Conservation (phyloP, 768 basidiomycete genomes). For the Sutorius australiensis region DNA sequence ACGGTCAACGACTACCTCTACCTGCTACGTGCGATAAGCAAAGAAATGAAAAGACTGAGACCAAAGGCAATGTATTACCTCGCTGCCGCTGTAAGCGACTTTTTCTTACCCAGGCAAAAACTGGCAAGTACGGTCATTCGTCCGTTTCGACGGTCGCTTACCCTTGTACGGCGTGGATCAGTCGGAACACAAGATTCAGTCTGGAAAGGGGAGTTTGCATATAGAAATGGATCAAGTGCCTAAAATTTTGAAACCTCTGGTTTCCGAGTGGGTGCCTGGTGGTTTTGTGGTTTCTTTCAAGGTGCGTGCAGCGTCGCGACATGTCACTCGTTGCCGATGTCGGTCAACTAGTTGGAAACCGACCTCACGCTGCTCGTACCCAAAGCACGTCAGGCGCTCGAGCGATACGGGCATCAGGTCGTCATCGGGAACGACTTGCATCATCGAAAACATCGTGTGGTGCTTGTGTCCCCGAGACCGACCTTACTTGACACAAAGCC, state of each 20-base stretch:
- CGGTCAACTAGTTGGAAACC: constrained; percentile 75
- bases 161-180: constrained; percentile 27
- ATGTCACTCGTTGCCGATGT: constrained; percentile 1
- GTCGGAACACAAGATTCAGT: constrained; percentile 99
- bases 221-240: constrained; percentile 99
- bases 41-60: constrained; percentile 68
- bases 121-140: constrained; percentile 56
- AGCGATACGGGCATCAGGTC: constrained; percentile 94
- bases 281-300: constrained; percentile 98
- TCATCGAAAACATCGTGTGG: constrained; percentile 85
- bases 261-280: constrained; percentile 87
- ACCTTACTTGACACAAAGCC: constrained; percentile 9
- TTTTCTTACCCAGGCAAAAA: constrained; percentile 88
- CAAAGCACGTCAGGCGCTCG: constrained; percentile 82
- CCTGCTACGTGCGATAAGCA: constrained; percentile 77
- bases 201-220: constrained; percentile 85
- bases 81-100: constrained; percentile 97
- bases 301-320: constrained; percentile 40
- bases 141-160: not conserved
- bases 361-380: constrained; percentile 80
- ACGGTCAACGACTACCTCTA: constrained; percentile 97
- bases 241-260: constrained; percentile 89
- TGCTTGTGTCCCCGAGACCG: constrained; percentile 67
- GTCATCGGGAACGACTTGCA: constrained; percentile 97
- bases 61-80: constrained; percentile 89